Percentiles rank a stretch among this genome's conserved stretches.
phyloP scores from a whole-genome alignment of 2,329 filamentous ascomycete species.

The Fusarium sp. region DNA sequence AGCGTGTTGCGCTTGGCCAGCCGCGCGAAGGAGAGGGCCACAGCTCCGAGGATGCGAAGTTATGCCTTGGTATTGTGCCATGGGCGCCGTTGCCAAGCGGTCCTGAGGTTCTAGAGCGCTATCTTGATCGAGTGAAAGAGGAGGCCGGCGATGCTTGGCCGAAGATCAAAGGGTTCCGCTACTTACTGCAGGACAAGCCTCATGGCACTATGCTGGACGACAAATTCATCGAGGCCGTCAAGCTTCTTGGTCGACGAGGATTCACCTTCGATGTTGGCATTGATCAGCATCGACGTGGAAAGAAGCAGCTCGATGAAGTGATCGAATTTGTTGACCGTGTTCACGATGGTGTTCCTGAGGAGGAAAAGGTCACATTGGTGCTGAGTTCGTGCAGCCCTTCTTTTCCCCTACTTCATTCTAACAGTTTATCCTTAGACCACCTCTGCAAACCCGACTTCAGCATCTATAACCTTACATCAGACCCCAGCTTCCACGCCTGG shows the following conservation, averaged over 20 bases:
- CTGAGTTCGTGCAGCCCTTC: conserved; percentile 63
- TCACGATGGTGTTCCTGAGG: conserved; percentile 66
- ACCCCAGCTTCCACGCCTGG: conserved; percentile 73
- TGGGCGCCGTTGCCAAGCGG: conserved; percentile 86
- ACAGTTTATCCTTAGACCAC: conserved; percentile 68
- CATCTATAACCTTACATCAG: conserved; percentile 63
- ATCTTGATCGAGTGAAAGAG: conserved; percentile 68
- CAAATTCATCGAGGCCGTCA: conserved; percentile 71
- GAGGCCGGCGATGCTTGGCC: conserved; percentile 70
- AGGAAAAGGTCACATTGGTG: conserved; percentile 70
- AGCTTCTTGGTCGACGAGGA: conserved; percentile 68
- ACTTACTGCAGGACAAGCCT: conserved; percentile 81
- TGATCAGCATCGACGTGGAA: conserved; percentile 79
- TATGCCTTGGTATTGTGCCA: conserved; percentile 76
- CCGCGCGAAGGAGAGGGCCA: conserved; percentile 68
- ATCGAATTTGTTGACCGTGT: conserved; percentile 74
- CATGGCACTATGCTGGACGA: conserved; percentile 69
- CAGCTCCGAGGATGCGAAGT: conserved; percentile 49
- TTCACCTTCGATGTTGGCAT: conserved; percentile 85
- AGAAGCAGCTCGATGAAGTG: conserved; percentile 75
- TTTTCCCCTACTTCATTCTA: neutral
- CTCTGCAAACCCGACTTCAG: conserved; percentile 86
- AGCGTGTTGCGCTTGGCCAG: conserved; percentile 69
- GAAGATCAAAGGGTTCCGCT: conserved; percentile 81
- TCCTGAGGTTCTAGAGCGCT: conserved; percentile 65